Conservation (phyloP, 495 filamentous ascomycete species). For the Xylaria flabelliformis region DNA sequence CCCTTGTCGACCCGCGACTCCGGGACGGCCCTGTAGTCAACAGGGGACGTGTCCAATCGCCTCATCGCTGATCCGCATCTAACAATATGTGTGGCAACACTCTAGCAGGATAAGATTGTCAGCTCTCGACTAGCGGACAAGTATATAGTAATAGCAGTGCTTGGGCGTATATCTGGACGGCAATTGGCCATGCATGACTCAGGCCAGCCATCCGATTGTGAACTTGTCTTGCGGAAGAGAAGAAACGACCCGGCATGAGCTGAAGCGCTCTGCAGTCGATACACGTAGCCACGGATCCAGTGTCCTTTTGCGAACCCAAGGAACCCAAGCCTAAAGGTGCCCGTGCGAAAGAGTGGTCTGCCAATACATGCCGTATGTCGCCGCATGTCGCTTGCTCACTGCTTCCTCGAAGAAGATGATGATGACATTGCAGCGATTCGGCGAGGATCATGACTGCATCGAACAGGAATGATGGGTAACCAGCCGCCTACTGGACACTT, state of each 20-base stretch:
- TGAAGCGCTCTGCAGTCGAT: background rate
- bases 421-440: constrained; percentile 1
- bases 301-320: background rate
- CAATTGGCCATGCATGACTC: background rate
- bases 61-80: constrained; percentile 8
- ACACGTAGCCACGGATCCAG: constrained; percentile 8
- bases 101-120: constrained; percentile 10
- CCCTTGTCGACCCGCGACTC: constrained; percentile 22
- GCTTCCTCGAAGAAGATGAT: background rate
- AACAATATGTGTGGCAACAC: constrained; percentile 7
- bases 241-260: constrained; percentile 6
- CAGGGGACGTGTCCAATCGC: constrained; percentile 10
- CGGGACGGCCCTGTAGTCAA: constrained; percentile 16
- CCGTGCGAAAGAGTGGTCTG: background rate
- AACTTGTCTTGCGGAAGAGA: background rate
- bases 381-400: background rate
- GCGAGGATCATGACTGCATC: constrained; percentile 13
- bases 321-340: background rate
- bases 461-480: background rate
- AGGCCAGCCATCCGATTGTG: background rate
- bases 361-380: background rate
- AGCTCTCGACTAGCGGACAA: background rate
- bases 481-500: background rate
- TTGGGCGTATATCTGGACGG: background rate
- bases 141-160: background rate